A percentile compares a stretch with the other conserved stretches of the same genome.
Evolutionary conservation across 169 alveolate genomes (phyloP).

Genomic region (Besnoitia besnoiti): DNA sequence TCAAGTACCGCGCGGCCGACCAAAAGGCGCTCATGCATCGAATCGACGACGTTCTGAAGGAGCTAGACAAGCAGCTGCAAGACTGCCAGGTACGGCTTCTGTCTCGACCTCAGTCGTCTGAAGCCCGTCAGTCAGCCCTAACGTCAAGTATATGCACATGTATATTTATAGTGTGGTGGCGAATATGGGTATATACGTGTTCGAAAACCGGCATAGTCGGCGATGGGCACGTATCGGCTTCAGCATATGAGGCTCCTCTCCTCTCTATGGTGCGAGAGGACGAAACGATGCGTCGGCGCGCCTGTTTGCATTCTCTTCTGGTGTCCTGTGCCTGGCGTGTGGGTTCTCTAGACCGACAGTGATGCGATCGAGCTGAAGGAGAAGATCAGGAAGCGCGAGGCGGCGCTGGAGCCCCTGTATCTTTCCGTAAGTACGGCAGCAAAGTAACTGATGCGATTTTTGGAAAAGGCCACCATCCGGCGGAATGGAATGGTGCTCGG

Average conservation of each 20-base stretch:
- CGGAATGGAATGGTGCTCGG: too few relatives aligned
- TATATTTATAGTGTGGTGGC: not conserved
- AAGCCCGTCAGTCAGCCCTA: too few relatives aligned
- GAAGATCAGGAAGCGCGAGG: slow-evolving; percentile 52
- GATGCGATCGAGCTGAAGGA: slow-evolving; percentile 44
- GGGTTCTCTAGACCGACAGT: slow-evolving; percentile 37
- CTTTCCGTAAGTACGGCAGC: slow-evolving; percentile 7
- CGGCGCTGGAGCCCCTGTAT: slow-evolving; percentile 63
- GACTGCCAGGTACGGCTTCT: slow-evolving; percentile 19
- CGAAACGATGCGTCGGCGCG: not conserved
- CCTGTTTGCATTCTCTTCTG: not conserved
- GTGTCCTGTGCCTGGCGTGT: not conserved
- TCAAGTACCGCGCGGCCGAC: slow-evolving; percentile 62
- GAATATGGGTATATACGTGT: not conserved
- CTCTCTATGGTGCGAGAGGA: not conserved
- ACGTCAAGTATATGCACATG: not conserved
- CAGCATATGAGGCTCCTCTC: not conserved
- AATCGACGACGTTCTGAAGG: slow-evolving; percentile 29
- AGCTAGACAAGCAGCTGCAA: slow-evolving; percentile 42
- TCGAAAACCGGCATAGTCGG: not conserved
- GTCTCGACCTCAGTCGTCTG: too few relatives aligned
- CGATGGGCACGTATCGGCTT: not conserved
- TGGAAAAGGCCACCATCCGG: not conserved
- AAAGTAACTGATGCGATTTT: not conserved
- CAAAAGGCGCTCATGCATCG: slow-evolving; percentile 61